Evolutionary conservation across 768 basidiomycete species (phyloP), one percentile per base, ranked within the genome.

Genomic region (Suillus tomentosus): DNA sequence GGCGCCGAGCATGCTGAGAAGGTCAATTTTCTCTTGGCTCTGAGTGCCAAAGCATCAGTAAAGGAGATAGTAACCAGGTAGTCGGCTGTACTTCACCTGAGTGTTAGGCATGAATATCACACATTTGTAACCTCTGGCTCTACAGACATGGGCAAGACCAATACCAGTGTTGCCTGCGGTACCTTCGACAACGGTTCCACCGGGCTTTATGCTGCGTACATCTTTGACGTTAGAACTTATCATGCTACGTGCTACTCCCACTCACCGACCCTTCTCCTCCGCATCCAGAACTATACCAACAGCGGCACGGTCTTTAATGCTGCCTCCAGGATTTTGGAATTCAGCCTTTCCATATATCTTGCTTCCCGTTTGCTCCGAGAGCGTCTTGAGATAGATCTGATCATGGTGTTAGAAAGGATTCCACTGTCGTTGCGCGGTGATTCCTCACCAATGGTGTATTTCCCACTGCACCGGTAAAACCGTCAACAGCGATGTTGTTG

Each of bases 91-190:
- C 36, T 37, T 37, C 10, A 37, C 92, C 84, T 97, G 92, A 5
- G 90, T 94, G 75, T 97, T 82, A 37, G 96, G 96, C 96, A 99
- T 99, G 85, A 93, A 99, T 72, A 99, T 99, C 11, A 99, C 96
- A 76, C 97, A 99, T 74, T 89, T 92, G 82, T 99, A 99, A 3
- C 97, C 96, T 70, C 82, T 87, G 8, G 94, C 86, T 67, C 97
- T 81, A 78, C 97, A 98, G 61, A 99, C 96, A 72, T 96, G 95
- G 7, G 94, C 95, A 39, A 98, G 83, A 42, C 96, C 96, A 63
- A 97, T 97, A 47, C 96, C 96, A 9, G 96, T 99, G 80, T 99
- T 99, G 17, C 96, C 96, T 45, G 96, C 96, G 3, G 96, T 99
- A 3, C 96, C 96, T 76, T 99, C 96, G 5, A 99, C 95, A 63